Evolutionary conservation across 352 stramenopile genomes (phyloP).

Genomic region (Phytophthora sojae): DNA sequence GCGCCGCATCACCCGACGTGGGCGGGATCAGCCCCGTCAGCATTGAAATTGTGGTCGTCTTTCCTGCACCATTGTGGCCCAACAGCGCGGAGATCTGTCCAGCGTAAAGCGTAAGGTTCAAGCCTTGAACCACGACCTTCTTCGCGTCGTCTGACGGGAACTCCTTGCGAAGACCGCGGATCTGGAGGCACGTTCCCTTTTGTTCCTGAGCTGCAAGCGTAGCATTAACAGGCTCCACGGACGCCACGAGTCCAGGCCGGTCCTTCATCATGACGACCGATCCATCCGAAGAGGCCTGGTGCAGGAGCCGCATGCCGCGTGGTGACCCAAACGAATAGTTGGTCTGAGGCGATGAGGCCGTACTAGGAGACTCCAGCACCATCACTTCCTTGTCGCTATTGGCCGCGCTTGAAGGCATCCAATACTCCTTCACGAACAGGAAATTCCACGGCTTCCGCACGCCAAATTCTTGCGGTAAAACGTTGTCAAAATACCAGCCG

Average conservation of each 20-base stretch:
- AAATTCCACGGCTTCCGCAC: conserved; percentile 93
- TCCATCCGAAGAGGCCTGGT: conserved; percentile 39
- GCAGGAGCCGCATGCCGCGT: conserved; percentile 27
- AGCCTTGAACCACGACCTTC: conserved; percentile 84
- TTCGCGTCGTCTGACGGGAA: conserved; percentile 68
- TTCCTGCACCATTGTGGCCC: conserved; percentile 87
- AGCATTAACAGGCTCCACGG: conserved; percentile 54
- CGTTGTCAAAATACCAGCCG: conserved; percentile 94
- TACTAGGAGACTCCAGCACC: conserved; percentile 33
- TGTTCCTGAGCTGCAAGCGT: conserved; percentile 51
- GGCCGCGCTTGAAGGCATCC: conserved; percentile 16
- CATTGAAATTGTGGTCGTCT: conserved; percentile 94
- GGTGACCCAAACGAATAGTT: conserved; percentile 34
- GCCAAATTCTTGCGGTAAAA: conserved; percentile 93
- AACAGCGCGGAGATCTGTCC: conserved; percentile 94
- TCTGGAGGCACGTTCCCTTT: conserved; percentile 56
- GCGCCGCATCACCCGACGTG: conserved; percentile 65
- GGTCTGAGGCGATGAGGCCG: conserved; percentile 30
- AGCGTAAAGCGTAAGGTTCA: conserved; percentile 93
- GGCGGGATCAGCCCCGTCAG: conserved; percentile 90
- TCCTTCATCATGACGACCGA: conserved; percentile 46
- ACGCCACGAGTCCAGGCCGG: conserved; percentile 21
- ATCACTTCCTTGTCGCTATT: conserved; percentile 29
- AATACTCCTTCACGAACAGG: conserved; percentile 61
- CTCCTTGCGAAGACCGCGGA: conserved; percentile 55